Evolutionary conservation across 1,139 yeast species (phyloP).

Genomic region (Taiozyma sp.): DNA sequence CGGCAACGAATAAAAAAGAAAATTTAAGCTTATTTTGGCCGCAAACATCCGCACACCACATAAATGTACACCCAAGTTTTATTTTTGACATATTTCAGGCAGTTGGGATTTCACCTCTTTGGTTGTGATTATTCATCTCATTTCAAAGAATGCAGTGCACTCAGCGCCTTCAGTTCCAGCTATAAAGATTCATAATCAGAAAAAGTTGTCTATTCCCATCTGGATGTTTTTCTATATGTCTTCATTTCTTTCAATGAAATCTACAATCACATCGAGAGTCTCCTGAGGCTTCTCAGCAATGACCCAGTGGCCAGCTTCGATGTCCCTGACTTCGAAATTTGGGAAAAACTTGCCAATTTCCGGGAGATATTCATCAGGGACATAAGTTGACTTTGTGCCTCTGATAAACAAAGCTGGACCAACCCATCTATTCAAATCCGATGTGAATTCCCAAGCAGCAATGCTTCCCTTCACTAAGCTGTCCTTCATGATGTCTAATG

Average conservation of each 20-base stretch:
- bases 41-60: neutral
- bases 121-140: too few relatives aligned
- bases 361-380: conserved; percentile 81
- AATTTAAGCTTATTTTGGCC: neutral
- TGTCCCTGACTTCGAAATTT: conserved; percentile 63
- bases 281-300: conserved; percentile 75
- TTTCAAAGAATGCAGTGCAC: too few relatives aligned
- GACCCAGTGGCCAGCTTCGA: conserved; percentile 91
- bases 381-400: conserved; percentile 71
- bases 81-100: neutral
- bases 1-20: neutral
- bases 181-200: neutral
- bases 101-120: too few relatives aligned
- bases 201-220: neutral
- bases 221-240: conserved; percentile 25
- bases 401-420: conserved; percentile 79
- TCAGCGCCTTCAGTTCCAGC: neutral
- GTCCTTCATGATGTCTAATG: conserved; percentile 62
- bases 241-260: conserved; percentile 56
- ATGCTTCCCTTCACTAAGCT: conserved; percentile 61
- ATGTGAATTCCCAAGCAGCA: conserved; percentile 75
- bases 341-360: conserved; percentile 81
- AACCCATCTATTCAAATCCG: conserved; percentile 49
- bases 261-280: conserved; percentile 52
- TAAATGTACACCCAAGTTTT: neutral